Evolutionary conservation across 1,139 yeast species (phyloP).

Genomic region (Arxiozyma slooffiae): DNA sequence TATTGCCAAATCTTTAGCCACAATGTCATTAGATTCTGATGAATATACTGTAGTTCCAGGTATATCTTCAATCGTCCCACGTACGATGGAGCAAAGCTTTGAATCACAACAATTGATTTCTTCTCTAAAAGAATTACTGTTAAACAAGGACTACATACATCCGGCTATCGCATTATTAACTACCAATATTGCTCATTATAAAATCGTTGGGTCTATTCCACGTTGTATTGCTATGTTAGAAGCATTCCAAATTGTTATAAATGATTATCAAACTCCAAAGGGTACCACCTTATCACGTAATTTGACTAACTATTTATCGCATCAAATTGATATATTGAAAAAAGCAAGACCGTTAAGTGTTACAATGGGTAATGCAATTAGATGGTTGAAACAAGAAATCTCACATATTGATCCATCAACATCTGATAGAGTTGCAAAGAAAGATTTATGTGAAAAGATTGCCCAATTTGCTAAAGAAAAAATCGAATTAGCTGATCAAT

Average conservation of each 20-base stretch:
- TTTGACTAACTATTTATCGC: slow-evolving; percentile 79
- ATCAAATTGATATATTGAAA: slow-evolving; percentile 86
- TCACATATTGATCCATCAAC: slow-evolving; percentile 46
- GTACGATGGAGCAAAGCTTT: slow-evolving; percentile 20
- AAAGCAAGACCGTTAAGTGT: slow-evolving; percentile 87
- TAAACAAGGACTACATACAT: slow-evolving; percentile 53
- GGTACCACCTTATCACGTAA: slow-evolving; percentile 82
- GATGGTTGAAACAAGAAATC: slow-evolving; percentile 94
- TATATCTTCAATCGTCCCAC: slow-evolving; percentile 26
- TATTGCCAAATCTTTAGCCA: slow-evolving; percentile 23
- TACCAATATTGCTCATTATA: slow-evolving; percentile 71
- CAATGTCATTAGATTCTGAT: slow-evolving; percentile 21
- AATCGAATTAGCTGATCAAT: slow-evolving; percentile 71
- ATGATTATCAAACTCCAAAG: slow-evolving; percentile 74
- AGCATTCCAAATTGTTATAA: slow-evolving; percentile 72
- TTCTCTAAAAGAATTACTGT: slow-evolving; percentile 26
- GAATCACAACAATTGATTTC: slow-evolving; percentile 23
- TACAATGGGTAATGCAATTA: slow-evolving; percentile 94
- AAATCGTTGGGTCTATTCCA: slow-evolving; percentile 81
- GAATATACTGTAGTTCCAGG: slow-evolving; percentile 27
- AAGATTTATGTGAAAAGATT: slow-evolving; percentile 53
- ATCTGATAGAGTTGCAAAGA: slow-evolving; percentile 65
- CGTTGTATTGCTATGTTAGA: slow-evolving; percentile 79
- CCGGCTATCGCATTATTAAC: slow-evolving; percentile 76
- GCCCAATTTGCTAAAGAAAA: slow-evolving; percentile 78